Conservation (phyloP, 192 early-diverging fungal species). For the Dimargaris cristalligena region DNA sequence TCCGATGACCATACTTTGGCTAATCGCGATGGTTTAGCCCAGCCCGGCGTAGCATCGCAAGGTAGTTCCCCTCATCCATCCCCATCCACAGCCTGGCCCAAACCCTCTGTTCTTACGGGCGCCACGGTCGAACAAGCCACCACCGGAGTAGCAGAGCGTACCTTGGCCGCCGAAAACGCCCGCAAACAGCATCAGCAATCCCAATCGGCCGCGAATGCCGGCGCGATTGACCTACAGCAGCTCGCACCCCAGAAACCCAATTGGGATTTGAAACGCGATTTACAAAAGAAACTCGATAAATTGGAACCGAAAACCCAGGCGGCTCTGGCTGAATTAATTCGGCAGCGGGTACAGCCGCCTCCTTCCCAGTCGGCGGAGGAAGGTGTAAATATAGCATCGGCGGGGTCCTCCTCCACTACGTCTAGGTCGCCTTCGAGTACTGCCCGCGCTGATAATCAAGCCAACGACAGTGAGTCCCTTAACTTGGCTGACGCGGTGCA, state of each 20-base stretch:
- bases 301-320: conserved; percentile 52
- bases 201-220: too few relatives aligned
- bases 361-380: too few relatives aligned
- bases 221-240: conserved; percentile 46
- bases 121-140: conserved; percentile 9
- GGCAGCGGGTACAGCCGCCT: conserved; percentile 33
- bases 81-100: not conserved
- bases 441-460: too few relatives aligned
- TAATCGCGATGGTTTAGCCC: not conserved
- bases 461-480: too few relatives aligned
- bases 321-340: conserved; percentile 60
- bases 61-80: not conserved
- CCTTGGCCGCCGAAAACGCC: conserved; percentile 13
- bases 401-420: too few relatives aligned
- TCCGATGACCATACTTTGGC: too few relatives aligned
- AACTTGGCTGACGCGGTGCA: too few relatives aligned
- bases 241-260: conserved; percentile 76
- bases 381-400: too few relatives aligned
- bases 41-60: not conserved
- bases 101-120: not conserved
- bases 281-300: conserved; percentile 55
- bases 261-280: conserved; percentile 79
- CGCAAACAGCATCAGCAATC: not conserved
- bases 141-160: conserved; percentile 13
- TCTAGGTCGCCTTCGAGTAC: too few relatives aligned